Evolutionary conservation across 306 rosid genomes (phyloP), one percentile per base, ranked within the genome.

Genomic region (Argentina anserina): DNA sequence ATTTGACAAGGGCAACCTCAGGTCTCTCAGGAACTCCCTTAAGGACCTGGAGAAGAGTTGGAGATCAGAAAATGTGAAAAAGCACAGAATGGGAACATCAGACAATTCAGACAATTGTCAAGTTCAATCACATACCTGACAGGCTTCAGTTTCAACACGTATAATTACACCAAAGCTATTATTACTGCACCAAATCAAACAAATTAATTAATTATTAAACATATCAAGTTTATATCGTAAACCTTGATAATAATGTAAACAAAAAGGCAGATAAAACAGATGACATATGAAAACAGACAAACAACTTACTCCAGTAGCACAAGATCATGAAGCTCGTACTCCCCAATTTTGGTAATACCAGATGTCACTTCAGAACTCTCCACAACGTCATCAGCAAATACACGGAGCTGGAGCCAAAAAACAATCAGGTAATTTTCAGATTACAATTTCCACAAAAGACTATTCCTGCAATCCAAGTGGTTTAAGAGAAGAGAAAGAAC

Each of bases 281-380:
- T 40, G n/a, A 45, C 26, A 31, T 5, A 43, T 69, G 62, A 50
- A 37, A 53, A 62, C 49, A 60, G 58, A 3, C 70, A 9, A 76
- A 77, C 31, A 56, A 59, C 93, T 83, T 86, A 92, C 99, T 92
- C 99, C 60, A 95, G 79, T 79, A 91, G 78, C 64, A 95, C 99
- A 80, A 95, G 99, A 84, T 95, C 99, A 59, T 89, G 99, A 46
- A 95, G 99, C 77, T 92, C 99, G 72, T 87, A 95, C 68, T 87
- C 97, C 76, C 99, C 99, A 78, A 95, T 92, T 85, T 70, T 88
- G 41, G 99, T 90, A 73, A 92, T 85, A 71, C 97, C 99, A 1
- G 97, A 85, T 31, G 97, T 95, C 26, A 95, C 97, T 84, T 95
- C 99, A 53, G 97, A 90, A 81, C 99, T 92, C 88, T 95, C 99